Conservation (phyloP, 179 eudicot genomes). For the Gypsophila paniculata region DNA sequence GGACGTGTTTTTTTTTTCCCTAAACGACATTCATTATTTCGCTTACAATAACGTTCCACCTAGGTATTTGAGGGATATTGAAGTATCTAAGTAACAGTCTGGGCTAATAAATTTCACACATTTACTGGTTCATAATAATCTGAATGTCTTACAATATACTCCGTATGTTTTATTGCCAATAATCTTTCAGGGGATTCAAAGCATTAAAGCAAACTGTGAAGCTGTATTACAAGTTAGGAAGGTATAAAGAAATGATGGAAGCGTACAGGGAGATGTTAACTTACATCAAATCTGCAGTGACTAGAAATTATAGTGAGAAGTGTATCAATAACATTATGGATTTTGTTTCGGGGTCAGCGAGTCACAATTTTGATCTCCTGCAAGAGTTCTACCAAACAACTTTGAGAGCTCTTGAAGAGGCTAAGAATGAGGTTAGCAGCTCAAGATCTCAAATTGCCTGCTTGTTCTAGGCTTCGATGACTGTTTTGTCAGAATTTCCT, state of each 20-base stretch:
- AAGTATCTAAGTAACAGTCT: neutral
- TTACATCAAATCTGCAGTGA: conserved; percentile 92
- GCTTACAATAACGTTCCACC: neutral
- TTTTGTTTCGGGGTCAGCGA: conserved; percentile 95
- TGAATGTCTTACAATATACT: neutral
- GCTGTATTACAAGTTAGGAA: conserved; percentile 87
- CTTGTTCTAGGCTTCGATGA: conserved; percentile 4
- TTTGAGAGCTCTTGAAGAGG: conserved; percentile 96
- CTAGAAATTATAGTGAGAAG: conserved; percentile 94
- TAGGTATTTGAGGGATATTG: neutral
- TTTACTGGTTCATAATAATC: neutral
- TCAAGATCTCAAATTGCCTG: neutral
- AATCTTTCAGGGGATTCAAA: conserved; percentile 76
- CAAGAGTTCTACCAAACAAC: conserved; percentile 96
- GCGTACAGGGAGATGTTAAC: conserved; percentile 93
- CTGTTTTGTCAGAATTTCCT: conserved; percentile 4
- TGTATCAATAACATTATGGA: conserved; percentile 97
- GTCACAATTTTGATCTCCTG: conserved; percentile 83
- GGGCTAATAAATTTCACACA: neutral
- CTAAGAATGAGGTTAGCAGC: conserved; percentile 83
- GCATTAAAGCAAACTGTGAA: conserved; percentile 96
- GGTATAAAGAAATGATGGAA: conserved; percentile 93
- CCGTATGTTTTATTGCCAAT: neutral
- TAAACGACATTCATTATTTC: too few species aligned
- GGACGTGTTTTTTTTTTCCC: too few species aligned